Evolutionary conservation across 306 rosid species (phyloP).

Genomic region (Vigna unguiculata): DNA sequence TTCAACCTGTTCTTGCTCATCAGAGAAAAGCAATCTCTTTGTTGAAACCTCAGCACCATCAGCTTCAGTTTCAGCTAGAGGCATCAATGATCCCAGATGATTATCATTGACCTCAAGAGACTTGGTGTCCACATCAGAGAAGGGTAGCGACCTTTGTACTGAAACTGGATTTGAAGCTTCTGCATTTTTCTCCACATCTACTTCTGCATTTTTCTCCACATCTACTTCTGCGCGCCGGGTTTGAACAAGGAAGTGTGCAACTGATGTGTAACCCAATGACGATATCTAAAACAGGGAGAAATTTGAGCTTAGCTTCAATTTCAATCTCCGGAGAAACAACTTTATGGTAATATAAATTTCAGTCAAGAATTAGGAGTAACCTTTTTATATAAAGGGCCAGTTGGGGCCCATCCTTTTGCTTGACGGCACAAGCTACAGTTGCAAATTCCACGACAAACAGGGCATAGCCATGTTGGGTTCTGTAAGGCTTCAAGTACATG

Average conservation of each 20-base stretch:
- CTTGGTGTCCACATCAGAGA: constrained; percentile 49
- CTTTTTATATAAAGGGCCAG: constrained; percentile 82
- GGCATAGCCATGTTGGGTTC: constrained; percentile 82
- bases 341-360: constrained; percentile 22
- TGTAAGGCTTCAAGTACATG: constrained; percentile 84
- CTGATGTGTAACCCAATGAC: constrained; percentile 80
- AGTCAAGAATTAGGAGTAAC: constrained; percentile 52
- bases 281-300: constrained; percentile 58
- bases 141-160: constrained; percentile 69
- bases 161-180: constrained; percentile 56
- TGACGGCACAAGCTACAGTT: constrained; percentile 95
- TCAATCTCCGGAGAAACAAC: background rate
- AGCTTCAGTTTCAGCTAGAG: constrained; percentile 49
- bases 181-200: constrained; percentile 45
- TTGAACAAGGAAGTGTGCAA: constrained; percentile 94
- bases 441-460: constrained; percentile 95
- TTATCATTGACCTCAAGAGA: constrained; percentile 46
- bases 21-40: constrained; percentile 61
- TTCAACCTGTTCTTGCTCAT: constrained; percentile 38
- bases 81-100: constrained; percentile 35
- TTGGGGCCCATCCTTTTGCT: constrained; percentile 91
- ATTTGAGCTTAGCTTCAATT: constrained; percentile 41
- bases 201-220: constrained; percentile 50
- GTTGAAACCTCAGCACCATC: constrained; percentile 50
- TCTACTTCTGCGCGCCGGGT: constrained; percentile 58